Evolutionary conservation across 495 filamentous ascomycete species (phyloP), one percentile per base, ranked within the genome.

Genomic region (Tuber aestivum): DNA sequence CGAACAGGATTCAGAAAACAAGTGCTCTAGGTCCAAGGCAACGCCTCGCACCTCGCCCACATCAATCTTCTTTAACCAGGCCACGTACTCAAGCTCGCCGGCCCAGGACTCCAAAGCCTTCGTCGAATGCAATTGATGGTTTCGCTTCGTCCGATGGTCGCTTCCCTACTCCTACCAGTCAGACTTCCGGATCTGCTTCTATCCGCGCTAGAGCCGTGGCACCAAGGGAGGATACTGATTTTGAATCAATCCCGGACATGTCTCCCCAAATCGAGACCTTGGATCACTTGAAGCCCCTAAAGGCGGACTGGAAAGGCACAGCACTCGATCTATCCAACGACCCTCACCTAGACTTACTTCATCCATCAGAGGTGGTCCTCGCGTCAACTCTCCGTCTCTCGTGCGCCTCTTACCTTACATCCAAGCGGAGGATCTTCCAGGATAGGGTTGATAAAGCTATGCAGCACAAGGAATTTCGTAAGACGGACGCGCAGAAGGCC

Each of bases 401-500:
- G 78, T 94, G 92, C 82, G 94, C 93, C 41, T 94, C 93, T 65
- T 99, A 99, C 81, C 88, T 99, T 40, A 95, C 93, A 81, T 95
- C 92, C 86, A 99, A 99, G 88, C 90, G 95, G 78, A 90, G 94
- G 45, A 97, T 99, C 84, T 97, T 99, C 82, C 86, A 91, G 44
- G 89, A 89, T 72, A 91, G 93, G 41, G 87, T 93, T 71, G 89
- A 91, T 70, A 89, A 91, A 37, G 85, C 93, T 68, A 84, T 84
- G 70, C 89, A 90, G 70, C 88, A 89, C 80, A 95, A 97, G 84
- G 92, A 95, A 81, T 99, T 99, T 82, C 88, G 93, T 77, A 99
- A 97, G 89, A 97, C 95, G n/a, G 93, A 97, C 83, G 93, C 94
- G 44, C 95, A 99, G 84, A 93, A 97, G 83, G 93, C 93, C 40